Conservation (phyloP, 441 rosid genomes). For the Gossypium lobatum region DNA sequence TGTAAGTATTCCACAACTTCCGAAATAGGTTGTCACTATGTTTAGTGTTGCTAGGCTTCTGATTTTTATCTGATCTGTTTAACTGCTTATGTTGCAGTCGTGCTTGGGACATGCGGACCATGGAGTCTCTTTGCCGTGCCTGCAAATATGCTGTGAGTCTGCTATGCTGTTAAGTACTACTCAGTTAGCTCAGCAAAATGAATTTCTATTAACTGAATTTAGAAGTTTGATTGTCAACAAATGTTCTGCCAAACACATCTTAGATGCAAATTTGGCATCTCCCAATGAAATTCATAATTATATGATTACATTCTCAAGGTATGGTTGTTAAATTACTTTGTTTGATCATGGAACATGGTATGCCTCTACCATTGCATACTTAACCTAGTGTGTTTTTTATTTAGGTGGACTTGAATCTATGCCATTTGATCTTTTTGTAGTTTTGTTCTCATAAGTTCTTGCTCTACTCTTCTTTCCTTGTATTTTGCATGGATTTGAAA, state of each 20-base stretch:
- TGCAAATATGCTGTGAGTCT: constrained; percentile 97
- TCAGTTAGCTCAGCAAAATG: neutral
- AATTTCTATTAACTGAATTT: neutral
- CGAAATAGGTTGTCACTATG: neutral
- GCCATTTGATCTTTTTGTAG: neutral
- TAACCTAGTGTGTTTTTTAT: neutral
- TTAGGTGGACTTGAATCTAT: neutral
- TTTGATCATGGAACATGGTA: neutral
- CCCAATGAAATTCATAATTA: neutral
- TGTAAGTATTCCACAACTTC: constrained; percentile 45
- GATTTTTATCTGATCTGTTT: constrained; percentile 14
- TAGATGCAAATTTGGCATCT: neutral
- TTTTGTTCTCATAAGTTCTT: neutral
- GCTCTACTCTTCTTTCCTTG: neutral
- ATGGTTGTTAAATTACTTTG: neutral
- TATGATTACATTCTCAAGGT: neutral
- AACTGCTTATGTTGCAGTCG: constrained; percentile 54
- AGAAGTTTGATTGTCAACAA: constrained; percentile 7
- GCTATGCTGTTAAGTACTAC: neutral
- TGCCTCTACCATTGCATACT: constrained; percentile 7
- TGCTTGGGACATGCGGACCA: constrained; percentile 99
- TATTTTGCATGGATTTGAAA: neutral
- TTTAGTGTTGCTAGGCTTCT: neutral
- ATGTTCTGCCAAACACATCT: neutral
- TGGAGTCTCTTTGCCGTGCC: constrained; percentile 99